Conservation (phyloP, 2,329 filamentous ascomycete genomes). For the Spiromastix sp. region DNA sequence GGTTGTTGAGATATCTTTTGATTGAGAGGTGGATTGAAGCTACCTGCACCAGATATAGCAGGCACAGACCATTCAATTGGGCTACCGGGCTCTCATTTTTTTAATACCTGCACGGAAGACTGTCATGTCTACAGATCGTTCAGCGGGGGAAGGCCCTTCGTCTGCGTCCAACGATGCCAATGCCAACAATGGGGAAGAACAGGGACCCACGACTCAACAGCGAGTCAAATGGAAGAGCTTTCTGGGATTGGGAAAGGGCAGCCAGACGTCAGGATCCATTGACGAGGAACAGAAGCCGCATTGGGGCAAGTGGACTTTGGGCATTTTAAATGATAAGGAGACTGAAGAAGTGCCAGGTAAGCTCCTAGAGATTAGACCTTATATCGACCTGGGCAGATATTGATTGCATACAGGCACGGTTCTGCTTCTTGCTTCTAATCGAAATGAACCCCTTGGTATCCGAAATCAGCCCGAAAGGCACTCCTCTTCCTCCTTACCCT, state of each 20-base stretch:
- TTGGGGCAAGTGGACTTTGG: conserved; percentile 48
- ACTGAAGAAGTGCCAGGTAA: conserved; percentile 82
- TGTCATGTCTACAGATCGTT: not conserved
- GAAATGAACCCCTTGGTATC: conserved; percentile 53
- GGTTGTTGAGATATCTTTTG: no score
- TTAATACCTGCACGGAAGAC: no score
- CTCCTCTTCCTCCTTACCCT: conserved; percentile 46
- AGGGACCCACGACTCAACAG: no score
- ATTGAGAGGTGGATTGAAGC: no score
- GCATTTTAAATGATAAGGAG: conserved; percentile 69
- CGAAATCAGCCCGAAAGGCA: conserved; percentile 52
- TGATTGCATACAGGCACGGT: conserved; percentile 42
- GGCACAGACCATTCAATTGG: no score
- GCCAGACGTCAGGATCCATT: conserved; percentile 2
- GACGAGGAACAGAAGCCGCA: conserved; percentile 5
- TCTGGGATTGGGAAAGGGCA: conserved; percentile 7
- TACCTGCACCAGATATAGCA: no score
- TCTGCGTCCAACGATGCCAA: no score
- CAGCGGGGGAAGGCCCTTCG: no score
- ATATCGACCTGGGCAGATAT: not conserved
- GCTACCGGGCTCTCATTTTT: no score
- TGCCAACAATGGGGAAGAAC: no score
- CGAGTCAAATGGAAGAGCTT: conserved; percentile 10
- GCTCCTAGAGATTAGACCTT: conserved; percentile 13
- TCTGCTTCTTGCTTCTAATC: conserved; percentile 48